Evolutionary conservation across 306 rosid species (phyloP), one percentile per base, ranked within the genome.

Genomic region (Gynostemma pentaphyllum): DNA sequence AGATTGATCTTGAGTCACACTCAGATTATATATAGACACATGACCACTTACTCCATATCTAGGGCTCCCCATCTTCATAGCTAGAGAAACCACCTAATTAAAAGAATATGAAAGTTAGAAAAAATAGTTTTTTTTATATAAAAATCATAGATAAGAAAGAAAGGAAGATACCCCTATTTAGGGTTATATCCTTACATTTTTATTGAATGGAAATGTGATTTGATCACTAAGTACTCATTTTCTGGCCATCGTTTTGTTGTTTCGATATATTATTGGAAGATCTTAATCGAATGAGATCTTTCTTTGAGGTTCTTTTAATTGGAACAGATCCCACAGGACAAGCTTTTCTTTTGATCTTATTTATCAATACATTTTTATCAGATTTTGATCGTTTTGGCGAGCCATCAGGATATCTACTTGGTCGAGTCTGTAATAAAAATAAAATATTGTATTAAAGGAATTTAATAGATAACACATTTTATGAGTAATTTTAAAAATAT

Each of bases 271-370:
- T n/a, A n/a, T n/a, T n/a, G n/a, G n/a, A n/a, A 13, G 14, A 28
- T 60, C 23, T 61, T 4, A 47, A 62, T n/a, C 26, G 42, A 23
- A 13, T 15, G 11, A 23, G 22, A 24, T 37, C 26, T 14, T 55
- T 47, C 30, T 39, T 28, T 66, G 49, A 26, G 8, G 71, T 54
- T 72, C 76, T 56, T n/a, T 41, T 11, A 11, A 72, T 72, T 1
- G 72, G 72, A 72, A 66, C 67, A 7, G 53, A 45, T 19, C 76
- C 76, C 34, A 41, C 9, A 12, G 71, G 76, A 26, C 67, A 55
- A 22, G 22, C 2, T 53, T 53, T 7, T 53, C 57, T 0, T 4
- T 3, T 15, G 1, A 2, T 54, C 7, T 15, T 54, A 30, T 11
- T 51, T 24, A 53, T 0, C 1, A 27, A 27, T 9, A 5, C 5